Percentiles rank a stretch among this genome's conserved stretches.
Conservation (phyloP, 139 green algal species). For the Ostreobium quekettii region DNA sequence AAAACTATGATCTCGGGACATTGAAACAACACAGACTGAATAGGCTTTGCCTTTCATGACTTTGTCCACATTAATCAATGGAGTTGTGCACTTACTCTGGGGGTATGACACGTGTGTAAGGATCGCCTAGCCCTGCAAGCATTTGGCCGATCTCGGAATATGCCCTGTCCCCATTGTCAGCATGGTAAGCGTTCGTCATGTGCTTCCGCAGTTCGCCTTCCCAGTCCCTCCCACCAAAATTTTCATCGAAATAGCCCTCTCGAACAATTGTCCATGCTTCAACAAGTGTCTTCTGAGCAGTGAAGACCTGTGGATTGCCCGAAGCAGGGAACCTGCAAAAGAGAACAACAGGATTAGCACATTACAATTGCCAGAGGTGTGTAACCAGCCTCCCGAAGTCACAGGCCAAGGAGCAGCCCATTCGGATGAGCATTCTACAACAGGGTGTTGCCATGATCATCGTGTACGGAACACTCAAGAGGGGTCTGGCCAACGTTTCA, state of each 20-base stretch:
- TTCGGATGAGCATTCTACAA: too few relatives aligned
- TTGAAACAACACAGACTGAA: too few relatives aligned
- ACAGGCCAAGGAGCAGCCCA: too few relatives aligned
- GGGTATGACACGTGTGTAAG: constrained; percentile 80
- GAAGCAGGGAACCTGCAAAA: constrained; percentile 57
- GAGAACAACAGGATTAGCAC: too few relatives aligned
- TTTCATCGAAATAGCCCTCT: constrained; percentile 60
- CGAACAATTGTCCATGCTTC: constrained; percentile 76
- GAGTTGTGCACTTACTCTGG: constrained; percentile 40
- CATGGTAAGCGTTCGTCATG: constrained; percentile 45
- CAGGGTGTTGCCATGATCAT: too few relatives aligned
- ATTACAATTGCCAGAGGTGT: too few relatives aligned
- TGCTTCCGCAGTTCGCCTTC: constrained; percentile 43
- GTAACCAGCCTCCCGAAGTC: too few relatives aligned
- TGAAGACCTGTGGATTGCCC: constrained; percentile 50
- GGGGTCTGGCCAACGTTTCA: too few relatives aligned
- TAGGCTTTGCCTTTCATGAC: too few relatives aligned
- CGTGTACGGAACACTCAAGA: too few relatives aligned
- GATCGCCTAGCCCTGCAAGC: constrained; percentile 81
- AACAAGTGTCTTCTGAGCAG: constrained; percentile 64
- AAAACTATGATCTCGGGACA: too few relatives aligned
- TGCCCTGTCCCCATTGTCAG: constrained; percentile 26
- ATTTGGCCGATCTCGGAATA: constrained; percentile 50
- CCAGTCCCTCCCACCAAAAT: constrained; percentile 10
- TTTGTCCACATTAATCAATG: too few relatives aligned